Base-by-base conservation (phyloP, 2,329 filamentous ascomycete species). In the Elsinoe batatas region DNA sequence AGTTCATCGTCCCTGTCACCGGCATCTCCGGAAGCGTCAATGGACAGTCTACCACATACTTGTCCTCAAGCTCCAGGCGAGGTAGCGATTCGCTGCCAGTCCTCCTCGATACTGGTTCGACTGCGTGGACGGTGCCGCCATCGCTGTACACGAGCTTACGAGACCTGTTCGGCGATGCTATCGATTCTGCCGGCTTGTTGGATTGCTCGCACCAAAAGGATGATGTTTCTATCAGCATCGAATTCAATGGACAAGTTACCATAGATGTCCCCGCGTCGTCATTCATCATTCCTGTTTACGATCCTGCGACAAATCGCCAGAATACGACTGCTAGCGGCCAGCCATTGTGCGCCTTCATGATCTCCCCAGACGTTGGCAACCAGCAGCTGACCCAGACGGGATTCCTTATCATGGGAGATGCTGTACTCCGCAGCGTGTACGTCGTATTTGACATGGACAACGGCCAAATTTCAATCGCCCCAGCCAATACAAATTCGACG, bases 371-470 rank as follows among this genome's bases (percentile, higher is more conserved):
- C 36, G 44, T 58, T 42, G 57, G 57, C 10, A 53, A 20, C 30
- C 12, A 43, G 20, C 46, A 57, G 15, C 26, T 35, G 18, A 20
- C 18, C 5, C 22, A 22, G 11, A 22, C 18, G 11, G 26, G 38
- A 5, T 64, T 64, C 50, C 55, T 60, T 6, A 64, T 62, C 8
- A 55, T 67, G 1, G 67, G 66, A 8, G 65, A 68, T 56, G 64
- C 66, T 11, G 54, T 68, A 18, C 58, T 69, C 10, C 56, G 65
- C 10, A 62, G 61, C 47, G 66, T 68, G 62, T 69, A 69, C 56
- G 63, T 67, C 37, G 65, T 69, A 53, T 69, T 64, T 54, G 67
- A 69, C 51, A 64, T 68, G 40, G 66, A 69, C 59, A 67, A 69
- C 30, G 65, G 62, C 3, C 67, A 69, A 50, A 59, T 64, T 17